Evolutionary conservation across 805 yeast species (phyloP).

Genomic region (Pichia manshurica): DNA sequence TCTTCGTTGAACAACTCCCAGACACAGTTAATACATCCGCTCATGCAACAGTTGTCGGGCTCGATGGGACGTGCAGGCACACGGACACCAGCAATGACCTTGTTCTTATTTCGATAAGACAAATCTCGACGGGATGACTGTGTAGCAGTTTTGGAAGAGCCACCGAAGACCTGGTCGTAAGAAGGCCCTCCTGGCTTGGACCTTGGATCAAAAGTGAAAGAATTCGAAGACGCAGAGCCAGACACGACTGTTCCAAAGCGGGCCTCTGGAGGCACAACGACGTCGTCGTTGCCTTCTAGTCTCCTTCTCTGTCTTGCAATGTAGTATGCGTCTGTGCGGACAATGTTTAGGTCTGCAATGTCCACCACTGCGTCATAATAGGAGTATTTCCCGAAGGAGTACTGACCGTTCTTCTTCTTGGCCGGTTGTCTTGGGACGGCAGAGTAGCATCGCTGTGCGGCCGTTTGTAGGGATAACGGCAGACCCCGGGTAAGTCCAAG

Average conservation of each 20-base stretch:
- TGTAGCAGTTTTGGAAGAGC: slow-evolving; percentile 27
- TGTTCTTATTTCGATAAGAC: slow-evolving; percentile 29
- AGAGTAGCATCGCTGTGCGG: background rate
- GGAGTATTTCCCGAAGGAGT: slow-evolving; percentile 9
- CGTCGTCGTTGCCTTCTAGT: slow-evolving; percentile 7
- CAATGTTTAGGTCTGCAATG: slow-evolving; percentile 9
- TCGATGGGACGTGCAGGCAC: slow-evolving; percentile 84
- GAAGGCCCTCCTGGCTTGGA: slow-evolving; percentile 17
- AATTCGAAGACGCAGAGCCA: slow-evolving; percentile 2
- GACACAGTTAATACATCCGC: slow-evolving; percentile 94
- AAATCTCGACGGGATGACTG: slow-evolving; percentile 34
- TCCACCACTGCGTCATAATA: slow-evolving; percentile 9
- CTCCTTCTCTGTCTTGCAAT: slow-evolving; percentile 13
- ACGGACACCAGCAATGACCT: slow-evolving; percentile 52
- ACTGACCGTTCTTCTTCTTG: background rate
- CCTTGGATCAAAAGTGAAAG: slow-evolving; percentile 26
- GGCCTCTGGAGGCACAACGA: background rate
- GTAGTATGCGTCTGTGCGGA: slow-evolving; percentile 11
- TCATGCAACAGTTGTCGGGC: slow-evolving; percentile 96
- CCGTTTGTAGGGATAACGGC: background rate
- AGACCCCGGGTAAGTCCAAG: too few species aligned
- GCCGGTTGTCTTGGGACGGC: background rate
- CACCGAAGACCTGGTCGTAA: slow-evolving; percentile 28
- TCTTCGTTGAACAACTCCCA: slow-evolving; percentile 94
- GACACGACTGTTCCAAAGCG: too few species aligned